Base-by-base conservation (phyloP, 2,329 filamentous ascomycete genomes). In the Colletotrichum destructivum region DNA sequence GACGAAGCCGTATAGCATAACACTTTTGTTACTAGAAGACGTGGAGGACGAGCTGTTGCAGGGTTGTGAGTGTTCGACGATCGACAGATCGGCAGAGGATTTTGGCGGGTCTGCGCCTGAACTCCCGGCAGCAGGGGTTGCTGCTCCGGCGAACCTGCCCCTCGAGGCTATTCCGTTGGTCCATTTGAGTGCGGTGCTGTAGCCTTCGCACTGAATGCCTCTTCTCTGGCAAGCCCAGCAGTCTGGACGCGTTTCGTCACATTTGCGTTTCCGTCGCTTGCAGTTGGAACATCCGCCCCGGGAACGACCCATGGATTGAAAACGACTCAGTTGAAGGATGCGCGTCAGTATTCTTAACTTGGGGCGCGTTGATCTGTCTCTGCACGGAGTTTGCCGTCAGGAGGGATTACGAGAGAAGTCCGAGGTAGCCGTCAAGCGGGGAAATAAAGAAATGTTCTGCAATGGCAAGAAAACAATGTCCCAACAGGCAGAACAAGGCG, bases 201-300 rank as follows among this genome's bases (percentile, higher is more conserved):
- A 75, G 40, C 74, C 74, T 11, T 71, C 62, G 54, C 74, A 75
- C 13, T 63, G 66, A 5, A 74, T 56, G 13, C 74, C 74, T 2
- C 69, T 51, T 2, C 59, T 57, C 21, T 23, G 38, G 15, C 74
- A 75, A 31, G 64, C 69, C 31, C 51, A 66, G 55, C 74, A 75
- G 26, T 62, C 69, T 16, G 74, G 73, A 16, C 71, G 73, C 47
- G 59, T 59, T 49, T 75, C 74, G 61, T 75, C 74, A 21, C 73
- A 75, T 60, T 75, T 75, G 16, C 72, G 61, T 66, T 74, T 74
- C 31, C 72, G 61, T 15, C 72, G 69, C 57, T 72, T 74, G 65
- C 72, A 74, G 31, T 74, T 72, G 56, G 61, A 64, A 56, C 72
- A 74, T n/a, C 69, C 72, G 57, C 69, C 62, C 62, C 72, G 64